Evolutionary conservation across 2,329 filamentous ascomycete species (phyloP).

Genomic region (Cercospora sp.): DNA sequence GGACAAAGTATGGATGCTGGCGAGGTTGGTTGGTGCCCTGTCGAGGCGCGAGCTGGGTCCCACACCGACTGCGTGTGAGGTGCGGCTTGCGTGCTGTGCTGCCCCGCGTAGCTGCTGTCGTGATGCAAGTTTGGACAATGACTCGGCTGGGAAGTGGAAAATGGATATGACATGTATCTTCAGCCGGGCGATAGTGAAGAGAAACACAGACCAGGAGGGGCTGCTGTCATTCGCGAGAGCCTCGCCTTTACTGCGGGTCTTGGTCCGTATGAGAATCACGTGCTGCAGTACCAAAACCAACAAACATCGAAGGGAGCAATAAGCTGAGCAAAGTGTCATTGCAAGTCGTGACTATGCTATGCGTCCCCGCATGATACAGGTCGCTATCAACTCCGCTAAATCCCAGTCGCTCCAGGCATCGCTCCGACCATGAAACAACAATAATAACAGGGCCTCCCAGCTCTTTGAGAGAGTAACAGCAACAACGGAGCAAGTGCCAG

Average conservation of each 20-base stretch:
- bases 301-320: not conserved
- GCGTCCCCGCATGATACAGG: not conserved
- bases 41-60: not conserved
- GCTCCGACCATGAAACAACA: not conserved
- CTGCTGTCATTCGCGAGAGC: slow-evolving; percentile 6
- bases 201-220: slow-evolving; percentile 12
- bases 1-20: not conserved
- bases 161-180: not conserved
- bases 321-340: not conserved
- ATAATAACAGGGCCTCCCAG: not conserved
- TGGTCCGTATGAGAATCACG: not conserved
- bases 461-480: not conserved
- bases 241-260: slow-evolving; percentile 10
- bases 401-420: not conserved
- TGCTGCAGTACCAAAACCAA: not conserved
- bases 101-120: slow-evolving; percentile 2
- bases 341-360: not conserved
- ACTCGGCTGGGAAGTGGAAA: not conserved
- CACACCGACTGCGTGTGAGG: not conserved
- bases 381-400: not conserved
- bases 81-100: slow-evolving; percentile 3
- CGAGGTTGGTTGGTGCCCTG: not conserved
- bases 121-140: not conserved
- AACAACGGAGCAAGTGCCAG: not conserved
- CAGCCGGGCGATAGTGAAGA: not conserved